These are phyloP conservation scores for Sphagnum fallax DNA, from an alignment of 228 moss, liverwort and hornwort species.

Conservation along the genomic window DNA sequence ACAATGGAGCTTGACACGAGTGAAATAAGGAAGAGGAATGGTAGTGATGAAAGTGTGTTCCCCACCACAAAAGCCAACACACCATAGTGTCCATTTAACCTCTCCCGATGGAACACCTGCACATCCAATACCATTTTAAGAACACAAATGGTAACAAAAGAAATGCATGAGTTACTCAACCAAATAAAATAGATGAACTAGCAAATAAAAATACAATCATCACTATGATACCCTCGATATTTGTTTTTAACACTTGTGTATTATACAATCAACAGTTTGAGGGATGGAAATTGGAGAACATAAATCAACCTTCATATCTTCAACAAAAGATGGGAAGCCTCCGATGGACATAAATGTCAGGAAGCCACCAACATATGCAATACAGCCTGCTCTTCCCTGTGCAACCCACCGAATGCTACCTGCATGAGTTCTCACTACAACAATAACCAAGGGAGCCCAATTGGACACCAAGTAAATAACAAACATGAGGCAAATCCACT, in stretches of 20 bases:
- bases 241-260: too few relatives aligned
- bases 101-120: conserved; percentile 55
- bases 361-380: conserved; percentile 53
- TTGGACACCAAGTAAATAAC: too few relatives aligned
- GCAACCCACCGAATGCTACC: not conserved
- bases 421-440: not conserved
- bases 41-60: conserved; percentile 45
- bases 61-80: conserved; percentile 50
- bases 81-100: conserved; percentile 58
- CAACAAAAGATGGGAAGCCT: conserved; percentile 60
- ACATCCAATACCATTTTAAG: not conserved
- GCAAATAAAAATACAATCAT: not conserved
- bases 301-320: conserved; percentile 48
- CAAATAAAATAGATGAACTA: too few relatives aligned
- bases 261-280: too few relatives aligned
- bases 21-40: conserved; percentile 46
- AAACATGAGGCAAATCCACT: too few relatives aligned
- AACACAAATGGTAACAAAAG: too few relatives aligned
- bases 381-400: conserved; percentile 56
- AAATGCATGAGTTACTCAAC: too few relatives aligned
- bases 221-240: too few relatives aligned
- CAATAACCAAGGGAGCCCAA: too few relatives aligned
- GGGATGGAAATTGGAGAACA: too few relatives aligned
- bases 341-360: conserved; percentile 67
- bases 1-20: conserved; percentile 32